A percentile compares a stretch with the other conserved stretches of the same genome.
Conservation (phyloP, 2,329 filamentous ascomycete species). For the Emergomyces africanus region DNA sequence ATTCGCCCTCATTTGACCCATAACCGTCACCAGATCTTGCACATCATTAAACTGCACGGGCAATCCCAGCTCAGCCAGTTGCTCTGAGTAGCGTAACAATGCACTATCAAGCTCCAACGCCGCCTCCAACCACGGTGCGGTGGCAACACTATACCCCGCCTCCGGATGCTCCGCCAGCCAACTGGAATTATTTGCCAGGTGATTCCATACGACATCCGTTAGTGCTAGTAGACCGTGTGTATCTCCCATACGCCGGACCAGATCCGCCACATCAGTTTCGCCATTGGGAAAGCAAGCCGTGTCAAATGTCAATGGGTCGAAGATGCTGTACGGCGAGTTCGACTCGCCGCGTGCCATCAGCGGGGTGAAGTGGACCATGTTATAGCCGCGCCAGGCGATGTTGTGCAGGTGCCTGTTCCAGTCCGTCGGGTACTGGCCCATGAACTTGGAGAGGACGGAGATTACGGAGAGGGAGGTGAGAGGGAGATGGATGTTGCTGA, state of each 20-base stretch:
- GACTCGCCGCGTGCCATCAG: conserved; percentile 78
- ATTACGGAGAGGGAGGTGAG: conserved; percentile 82
- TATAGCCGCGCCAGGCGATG: conserved; percentile 86
- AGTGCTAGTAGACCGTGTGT: conserved; percentile 75
- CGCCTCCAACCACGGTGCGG: conserved; percentile 59
- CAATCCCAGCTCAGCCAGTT: conserved; percentile 55
- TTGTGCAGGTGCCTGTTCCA: conserved; percentile 84
- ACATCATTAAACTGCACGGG: conserved; percentile 58
- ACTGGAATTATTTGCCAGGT: conserved; percentile 88
- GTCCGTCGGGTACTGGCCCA: conserved; percentile 80
- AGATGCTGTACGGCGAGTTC: conserved; percentile 95
- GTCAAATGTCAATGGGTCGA: conserved; percentile 83
- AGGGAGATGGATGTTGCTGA: conserved; percentile 63
- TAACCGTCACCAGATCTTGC: conserved; percentile 66
- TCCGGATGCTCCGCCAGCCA: conserved; percentile 95
- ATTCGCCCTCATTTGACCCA: conserved; percentile 70
- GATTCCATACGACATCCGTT: conserved; percentile 96
- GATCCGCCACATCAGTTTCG: conserved; percentile 62
- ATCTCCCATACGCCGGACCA: conserved; percentile 71
- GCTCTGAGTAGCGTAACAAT: conserved; percentile 51
- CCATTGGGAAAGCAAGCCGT: conserved; percentile 68
- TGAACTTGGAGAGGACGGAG: conserved; percentile 93
- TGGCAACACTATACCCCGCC: conserved; percentile 85
- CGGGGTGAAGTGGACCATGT: conserved; percentile 98
- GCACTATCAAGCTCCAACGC: conserved; percentile 65